Percentiles rank a stretch among this genome's conserved stretches.
phyloP scores from a whole-genome alignment of 805 yeast species.

The Myxozyma nipponensis region DNA sequence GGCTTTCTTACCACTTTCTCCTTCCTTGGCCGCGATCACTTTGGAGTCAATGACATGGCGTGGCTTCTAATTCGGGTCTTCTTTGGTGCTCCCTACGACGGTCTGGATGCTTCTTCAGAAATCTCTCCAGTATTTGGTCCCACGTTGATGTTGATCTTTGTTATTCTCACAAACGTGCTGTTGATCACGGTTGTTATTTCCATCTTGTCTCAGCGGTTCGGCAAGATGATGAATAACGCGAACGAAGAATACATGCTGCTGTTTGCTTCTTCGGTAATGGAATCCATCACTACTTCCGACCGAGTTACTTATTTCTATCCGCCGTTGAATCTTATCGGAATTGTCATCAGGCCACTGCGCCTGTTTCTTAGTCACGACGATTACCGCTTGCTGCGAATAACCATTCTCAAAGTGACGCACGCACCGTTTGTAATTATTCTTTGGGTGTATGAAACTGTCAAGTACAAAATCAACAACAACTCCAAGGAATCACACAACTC shows the following conservation, averaged over 20 bases:
- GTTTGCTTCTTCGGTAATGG: constrained; percentile 35
- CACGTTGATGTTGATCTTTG: constrained; percentile 35
- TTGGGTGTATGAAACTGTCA: constrained; percentile 29
- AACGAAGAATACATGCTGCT: constrained; percentile 35
- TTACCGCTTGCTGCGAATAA: constrained; percentile 32
- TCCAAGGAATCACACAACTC: constrained; percentile 2
- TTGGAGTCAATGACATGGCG: constrained; percentile 33
- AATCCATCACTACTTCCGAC: constrained; percentile 35
- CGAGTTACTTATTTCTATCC: constrained; percentile 36
- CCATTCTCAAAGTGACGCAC: constrained; percentile 33
- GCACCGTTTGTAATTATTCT: constrained; percentile 33
- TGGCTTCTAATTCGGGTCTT: constrained; percentile 36
- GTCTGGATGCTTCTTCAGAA: constrained; percentile 35
- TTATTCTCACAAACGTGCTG: constrained; percentile 31
- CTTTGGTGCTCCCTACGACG: constrained; percentile 35
- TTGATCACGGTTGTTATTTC: constrained; percentile 38
- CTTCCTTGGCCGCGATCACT: constrained; percentile 34
- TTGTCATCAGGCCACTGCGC: constrained; percentile 34
- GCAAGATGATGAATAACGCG: constrained; percentile 36
- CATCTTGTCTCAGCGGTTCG: constrained; percentile 35
- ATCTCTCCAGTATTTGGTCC: constrained; percentile 36
- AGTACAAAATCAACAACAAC: constrained; percentile 2
- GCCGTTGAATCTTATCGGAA: constrained; percentile 33
- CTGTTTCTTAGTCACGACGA: constrained; percentile 29
- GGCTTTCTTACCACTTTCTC: constrained; percentile 38